phyloP scores from a whole-genome alignment of 225 moss, liverwort and hornwort genomes.

The Marchantia paleacea region DNA sequence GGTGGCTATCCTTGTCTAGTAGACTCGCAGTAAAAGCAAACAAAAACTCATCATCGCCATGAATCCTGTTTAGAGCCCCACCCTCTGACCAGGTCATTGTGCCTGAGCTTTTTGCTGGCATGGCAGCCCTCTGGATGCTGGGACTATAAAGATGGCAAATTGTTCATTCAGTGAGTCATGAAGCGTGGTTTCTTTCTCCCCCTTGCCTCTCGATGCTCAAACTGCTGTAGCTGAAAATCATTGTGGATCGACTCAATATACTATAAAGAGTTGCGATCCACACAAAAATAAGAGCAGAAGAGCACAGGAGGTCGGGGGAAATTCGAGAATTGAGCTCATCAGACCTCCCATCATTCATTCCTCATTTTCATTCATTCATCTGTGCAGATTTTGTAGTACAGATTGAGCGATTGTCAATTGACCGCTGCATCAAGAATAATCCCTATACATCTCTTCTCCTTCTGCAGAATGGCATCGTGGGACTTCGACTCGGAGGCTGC shows the following conservation, averaged over 20 bases:
- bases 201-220: neutral
- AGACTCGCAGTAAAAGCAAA: too few relatives aligned
- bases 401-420: neutral
- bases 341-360: neutral
- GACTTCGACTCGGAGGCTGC: slow-evolving; percentile 29
- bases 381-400: neutral
- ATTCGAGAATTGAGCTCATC: neutral
- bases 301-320: neutral
- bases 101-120: neutral
- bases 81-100: neutral
- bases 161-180: neutral
- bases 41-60: neutral
- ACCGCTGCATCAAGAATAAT: neutral
- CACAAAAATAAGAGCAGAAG: neutral
- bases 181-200: neutral
- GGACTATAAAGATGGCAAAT: neutral
- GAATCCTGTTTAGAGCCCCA: neutral
- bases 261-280: neutral
- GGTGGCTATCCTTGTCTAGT: neutral
- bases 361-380: neutral
- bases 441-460: neutral
- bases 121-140: neutral
- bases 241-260: neutral
- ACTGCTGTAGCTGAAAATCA: neutral
- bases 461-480: slow-evolving; percentile 33